phyloP scores from a whole-genome alignment of 2,329 filamentous ascomycete genomes.

The Penicillium sp. region DNA sequence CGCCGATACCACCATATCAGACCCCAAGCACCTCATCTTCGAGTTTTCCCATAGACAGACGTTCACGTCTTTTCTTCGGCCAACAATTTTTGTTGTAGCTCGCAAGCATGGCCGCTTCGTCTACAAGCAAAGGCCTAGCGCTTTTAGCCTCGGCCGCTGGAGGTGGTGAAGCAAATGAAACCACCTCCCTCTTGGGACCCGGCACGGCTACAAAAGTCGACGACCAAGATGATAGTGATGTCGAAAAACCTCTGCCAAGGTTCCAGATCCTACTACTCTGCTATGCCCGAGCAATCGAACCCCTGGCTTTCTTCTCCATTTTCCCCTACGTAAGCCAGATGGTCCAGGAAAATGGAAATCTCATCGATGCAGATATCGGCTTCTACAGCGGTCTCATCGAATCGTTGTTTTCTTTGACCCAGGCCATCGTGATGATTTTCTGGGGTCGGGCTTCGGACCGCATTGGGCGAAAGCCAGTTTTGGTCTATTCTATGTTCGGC shows the following conservation, averaged over 20 bases:
- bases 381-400: conserved; percentile 78
- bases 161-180: conserved; percentile 14
- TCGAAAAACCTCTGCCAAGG: conserved; percentile 57
- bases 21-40: background rate
- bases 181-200: conserved; percentile 16
- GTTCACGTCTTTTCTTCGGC: background rate
- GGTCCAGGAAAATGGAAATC: conserved; percentile 65
- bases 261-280: conserved; percentile 72
- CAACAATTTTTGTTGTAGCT: background rate
- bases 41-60: too few species aligned
- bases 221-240: conserved; percentile 24
- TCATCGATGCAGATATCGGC: conserved; percentile 68
- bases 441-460: conserved; percentile 72
- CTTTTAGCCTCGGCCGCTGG: background rate
- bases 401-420: conserved; percentile 70
- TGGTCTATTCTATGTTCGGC: conserved; percentile 67
- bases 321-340: conserved; percentile 80
- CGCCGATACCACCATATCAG: background rate
- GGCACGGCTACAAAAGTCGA: background rate
- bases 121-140: background rate
- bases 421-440: conserved; percentile 74
- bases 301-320: conserved; percentile 80
- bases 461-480: conserved; percentile 70
- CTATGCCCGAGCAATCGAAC: conserved; percentile 71
- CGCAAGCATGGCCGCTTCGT: background rate